These are phyloP conservation scores for Angomonas ambiguus DNA, from an alignment of 208 protist species.

Conservation along the genomic window DNA sequence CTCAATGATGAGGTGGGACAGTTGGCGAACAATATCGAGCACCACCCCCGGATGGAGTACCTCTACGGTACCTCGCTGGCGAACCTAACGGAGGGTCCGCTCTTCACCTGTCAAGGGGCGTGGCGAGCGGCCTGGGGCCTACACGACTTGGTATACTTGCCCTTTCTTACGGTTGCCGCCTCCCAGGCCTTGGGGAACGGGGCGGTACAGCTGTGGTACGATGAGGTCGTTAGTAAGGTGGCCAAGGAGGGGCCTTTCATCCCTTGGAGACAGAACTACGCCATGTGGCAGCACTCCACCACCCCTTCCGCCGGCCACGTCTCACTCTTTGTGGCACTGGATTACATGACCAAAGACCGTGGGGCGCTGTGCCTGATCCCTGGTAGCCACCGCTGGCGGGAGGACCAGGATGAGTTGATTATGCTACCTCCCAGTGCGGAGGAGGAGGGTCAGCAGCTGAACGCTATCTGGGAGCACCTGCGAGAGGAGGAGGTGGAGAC, in stretches of 20 bases:
- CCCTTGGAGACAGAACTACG: slow-evolving; percentile 83
- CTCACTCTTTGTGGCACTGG: slow-evolving; percentile 71
- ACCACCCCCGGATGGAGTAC: slow-evolving; percentile 74
- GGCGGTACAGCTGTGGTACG: slow-evolving; percentile 79
- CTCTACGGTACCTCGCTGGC: slow-evolving; percentile 80
- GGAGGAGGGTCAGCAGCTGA: slow-evolving; percentile 71
- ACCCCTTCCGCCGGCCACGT: slow-evolving; percentile 58
- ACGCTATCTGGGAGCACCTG: slow-evolving; percentile 80
- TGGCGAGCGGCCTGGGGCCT: slow-evolving; percentile 79
- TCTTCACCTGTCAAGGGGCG: slow-evolving; percentile 84
- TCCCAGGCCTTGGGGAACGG: slow-evolving; percentile 77
- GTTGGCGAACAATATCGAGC: slow-evolving; percentile 80
- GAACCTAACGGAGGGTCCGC: slow-evolving; percentile 59
- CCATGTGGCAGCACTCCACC: slow-evolving; percentile 71
- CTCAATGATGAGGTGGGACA: slow-evolving; percentile 77
- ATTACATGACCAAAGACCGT: slow-evolving; percentile 77
- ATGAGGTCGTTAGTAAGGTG: slow-evolving; percentile 81
- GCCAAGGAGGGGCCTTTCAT: slow-evolving; percentile 62
- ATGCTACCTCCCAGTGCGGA: slow-evolving; percentile 12
- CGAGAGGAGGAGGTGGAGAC: slow-evolving; percentile 74
- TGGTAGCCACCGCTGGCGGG: slow-evolving; percentile 76
- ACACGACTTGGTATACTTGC: slow-evolving; percentile 83
- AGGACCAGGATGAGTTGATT: neutral
- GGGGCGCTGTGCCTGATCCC: slow-evolving; percentile 78
- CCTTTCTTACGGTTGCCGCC: slow-evolving; percentile 70